Evolutionary conservation across 257 asterid genomes (phyloP), one percentile per base, ranked within the genome.

Genomic region (Solanum medicagineum): DNA sequence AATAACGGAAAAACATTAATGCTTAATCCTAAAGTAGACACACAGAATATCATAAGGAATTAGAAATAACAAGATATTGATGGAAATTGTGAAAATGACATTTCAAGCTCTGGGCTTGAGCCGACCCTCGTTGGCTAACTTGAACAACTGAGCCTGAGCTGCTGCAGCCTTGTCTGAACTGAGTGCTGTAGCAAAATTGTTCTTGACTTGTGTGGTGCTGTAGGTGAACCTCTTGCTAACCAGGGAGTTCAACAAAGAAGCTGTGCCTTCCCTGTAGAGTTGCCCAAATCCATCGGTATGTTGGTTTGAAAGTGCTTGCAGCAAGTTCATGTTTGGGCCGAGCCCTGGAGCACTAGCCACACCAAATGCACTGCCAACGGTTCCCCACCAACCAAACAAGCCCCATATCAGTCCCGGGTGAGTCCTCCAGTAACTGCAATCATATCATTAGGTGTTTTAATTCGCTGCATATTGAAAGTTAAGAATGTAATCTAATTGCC

Each of bases 341-440:
- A 36, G 60, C 44, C 89, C 87, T 6, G 89, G 87, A 17, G 66
- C n/a, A 16, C 66, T 70, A 40, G 87, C 10, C 10, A 82, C 84
- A 8, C 91, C 91, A 16, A 90, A 86, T 62, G 87, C 86, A 55
- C 87, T 80, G 6, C 90, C 86, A 40, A 91, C 85, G 1, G 92
- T 88, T 74, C 92, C 91, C 88, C 87, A 87, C 87, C 89, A 88
- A 22, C 93, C 92, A 7, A 91, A 71, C 49, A 91, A 22, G 2
- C 92, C 91, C 91, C 91, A 88, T 55, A 89, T 81, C 69, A 89
- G 24, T 14, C 88, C 60, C 1, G 93, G 93, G 81, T 91, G 92
- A 68, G 83, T 88, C 79, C 83, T 85, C 93, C 93, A 91, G 87
- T 45, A 89, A 88, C 93, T 91, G 88, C 87, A 84, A 7, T 36